Evolutionary conservation across 257 asterid species (phyloP), one percentile per base, ranked within the genome.

Genomic region (Solanum sitiens): DNA sequence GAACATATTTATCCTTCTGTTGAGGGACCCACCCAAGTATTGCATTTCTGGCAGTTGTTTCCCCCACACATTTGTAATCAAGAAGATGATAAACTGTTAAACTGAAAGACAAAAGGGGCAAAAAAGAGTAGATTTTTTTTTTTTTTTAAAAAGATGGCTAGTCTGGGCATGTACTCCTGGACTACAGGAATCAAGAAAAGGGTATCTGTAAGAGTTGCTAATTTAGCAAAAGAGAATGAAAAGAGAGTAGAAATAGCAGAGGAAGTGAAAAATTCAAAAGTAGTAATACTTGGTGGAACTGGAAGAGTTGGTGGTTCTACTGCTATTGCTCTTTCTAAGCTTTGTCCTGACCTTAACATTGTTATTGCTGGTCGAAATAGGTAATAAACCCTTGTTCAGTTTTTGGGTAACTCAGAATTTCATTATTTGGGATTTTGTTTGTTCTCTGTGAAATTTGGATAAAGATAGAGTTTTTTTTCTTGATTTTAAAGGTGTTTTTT

Each of bases 271-370:
- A 92, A 89, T 8, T 93, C 98, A 3, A 91, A 95, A 92, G 87
- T 95, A 47, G 87, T 97, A 86, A 86, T 97, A 89, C 86, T 95
- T 2, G 99, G 99, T n/a, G 99, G 98, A 82, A 97, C 99, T 35
- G 99, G 99, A 85, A 96, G 99, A 92, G 99, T 97, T 70, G 99
- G 99, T 53, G 98, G 99, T 30, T 97, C 99, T 70, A 95, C 98
- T 30, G 99, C 98, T 87, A 35, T 90, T 75, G 94, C 99, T 80
- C 96, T 97, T 37, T 93, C 98, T 87, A 91, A 93, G 40, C 91
- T 93, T 88, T 97, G 95, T 85, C 96, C 99, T 74, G 89, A 91
- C 50, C 92, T 95, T 82, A 93, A 93, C 67, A 90, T 95, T 37
- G 63, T 94, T 79, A 74, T 97, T 25, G 99, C 91, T 83, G 99